Conservation (phyloP, 106 monocot genomes). For the Phalaenopsis equestris region DNA sequence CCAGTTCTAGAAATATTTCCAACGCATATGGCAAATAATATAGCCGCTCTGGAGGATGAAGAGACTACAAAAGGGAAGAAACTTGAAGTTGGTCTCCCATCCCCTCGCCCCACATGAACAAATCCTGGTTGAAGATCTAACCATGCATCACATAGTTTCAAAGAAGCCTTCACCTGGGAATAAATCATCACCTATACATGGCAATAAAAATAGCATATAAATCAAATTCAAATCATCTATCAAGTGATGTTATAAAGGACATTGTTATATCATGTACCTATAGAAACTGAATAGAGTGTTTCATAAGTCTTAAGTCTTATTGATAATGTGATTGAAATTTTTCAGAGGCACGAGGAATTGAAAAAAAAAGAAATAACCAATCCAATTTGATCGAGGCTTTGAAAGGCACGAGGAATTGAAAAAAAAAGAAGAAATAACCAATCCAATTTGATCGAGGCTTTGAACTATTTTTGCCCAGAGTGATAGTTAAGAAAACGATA, state of each 20-base stretch:
- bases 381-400: not conserved
- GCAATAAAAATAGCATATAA: not conserved
- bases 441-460: not conserved
- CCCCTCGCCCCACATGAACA: slow-evolving; percentile 45
- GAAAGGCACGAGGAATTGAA: not conserved
- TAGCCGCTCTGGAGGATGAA: slow-evolving; percentile 73
- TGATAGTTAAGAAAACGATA: not conserved
- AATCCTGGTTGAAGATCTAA: slow-evolving; percentile 89
- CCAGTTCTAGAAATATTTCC: slow-evolving; percentile 7
- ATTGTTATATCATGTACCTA: not conserved
- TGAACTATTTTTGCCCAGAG: not conserved
- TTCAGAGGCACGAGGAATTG: too few species aligned
- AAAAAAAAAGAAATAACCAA: not conserved
- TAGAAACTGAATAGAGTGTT: not conserved
- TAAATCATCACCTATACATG: slow-evolving; percentile 69
- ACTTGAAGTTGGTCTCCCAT: slow-evolving; percentile 71
- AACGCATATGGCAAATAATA: slow-evolving; percentile 60
- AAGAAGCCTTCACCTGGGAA: slow-evolving; percentile 84
- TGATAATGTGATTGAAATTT: too few species aligned
- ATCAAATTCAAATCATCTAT: not conserved
- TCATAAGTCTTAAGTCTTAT: not conserved
- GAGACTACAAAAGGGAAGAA: slow-evolving; percentile 76
- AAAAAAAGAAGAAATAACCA: not conserved
- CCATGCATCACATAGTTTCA: slow-evolving; percentile 67
- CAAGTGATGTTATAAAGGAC: not conserved